Evolutionary conservation across 192 early-diverging fungal genomes (phyloP), one percentile per base, ranked within the genome.

Genomic region (Paraglomus occultum): DNA sequence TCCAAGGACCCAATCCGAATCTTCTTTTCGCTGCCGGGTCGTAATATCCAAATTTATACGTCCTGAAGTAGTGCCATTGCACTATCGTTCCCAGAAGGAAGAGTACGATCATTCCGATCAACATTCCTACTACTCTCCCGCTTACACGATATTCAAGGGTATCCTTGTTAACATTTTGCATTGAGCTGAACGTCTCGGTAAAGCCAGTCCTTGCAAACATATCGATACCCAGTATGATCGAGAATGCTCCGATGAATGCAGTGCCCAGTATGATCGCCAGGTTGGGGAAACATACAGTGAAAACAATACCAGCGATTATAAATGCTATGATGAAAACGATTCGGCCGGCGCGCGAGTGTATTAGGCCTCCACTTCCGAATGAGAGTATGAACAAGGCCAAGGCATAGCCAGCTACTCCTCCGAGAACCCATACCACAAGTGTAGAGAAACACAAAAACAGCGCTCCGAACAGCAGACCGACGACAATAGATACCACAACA

Each of bases 181-280:
- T 85, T 4, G 75, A 68, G 17, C 77, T 54, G 15, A 88, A 75
- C n/a, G 87, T 81, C 38, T 87, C 79, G 39, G 77, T 69, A 75
- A 92, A 89, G 6, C 93, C 93, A 11, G 91, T 89, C 12, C 85
- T 73, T n/a, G 83, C 82, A 79, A 91, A 95, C 67, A 89, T 82
- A 77, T 95, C 94, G 46, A 94, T 83, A 53, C 94, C 94, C 20
- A 88, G 64, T 71, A 90, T 84, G 75, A 93, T 82, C 52, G 84
- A 84, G 76, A 90, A 94, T 6, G 94, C 82, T 23, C 94, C 94
- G 68, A 89, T 86, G 38, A 93, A 81, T 15, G 88, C 74, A 8
- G 94, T 92, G 20, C 82, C 84, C 44, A 92, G 70, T 22, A 92
- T 87, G 51, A 94, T 76, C 31, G 91, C 79, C 9, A 76, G 75